Evolutionary conservation across 1,284 basidiomycete species (phyloP).

Genomic region (Heterobasidion occidentale): DNA sequence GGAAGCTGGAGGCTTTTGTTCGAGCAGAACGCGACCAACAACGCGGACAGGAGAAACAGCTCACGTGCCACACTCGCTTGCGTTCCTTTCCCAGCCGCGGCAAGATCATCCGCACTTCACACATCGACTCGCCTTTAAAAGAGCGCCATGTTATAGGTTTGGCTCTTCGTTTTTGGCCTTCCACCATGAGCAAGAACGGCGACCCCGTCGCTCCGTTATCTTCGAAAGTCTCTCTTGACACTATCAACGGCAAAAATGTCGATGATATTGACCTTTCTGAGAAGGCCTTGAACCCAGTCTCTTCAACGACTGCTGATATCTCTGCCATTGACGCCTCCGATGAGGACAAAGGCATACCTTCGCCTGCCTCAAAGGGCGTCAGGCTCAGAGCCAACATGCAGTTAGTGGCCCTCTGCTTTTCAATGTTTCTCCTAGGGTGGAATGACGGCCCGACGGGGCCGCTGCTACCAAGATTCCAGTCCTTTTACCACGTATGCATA

Average conservation of each 20-base stretch:
- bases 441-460: constrained; percentile 60
- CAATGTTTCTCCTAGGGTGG: constrained; percentile 44
- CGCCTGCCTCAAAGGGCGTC: neutral
- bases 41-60: neutral
- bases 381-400: constrained; percentile 18
- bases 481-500: constrained; percentile 34
- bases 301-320: too few relatives aligned
- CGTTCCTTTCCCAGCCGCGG: too few relatives aligned
- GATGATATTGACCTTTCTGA: too few relatives aligned
- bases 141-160: too few relatives aligned
- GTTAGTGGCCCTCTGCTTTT: constrained; percentile 30
- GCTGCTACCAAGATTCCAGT: constrained; percentile 45
- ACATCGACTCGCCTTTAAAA: neutral
- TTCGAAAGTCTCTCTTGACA: too few relatives aligned
- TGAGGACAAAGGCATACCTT: neutral
- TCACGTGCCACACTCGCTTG: neutral
- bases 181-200: too few relatives aligned
- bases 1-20: neutral
- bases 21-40: neutral
- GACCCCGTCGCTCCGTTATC: too few relatives aligned
- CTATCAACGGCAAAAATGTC: too few relatives aligned
- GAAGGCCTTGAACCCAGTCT: too few relatives aligned
- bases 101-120: neutral
- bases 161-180: too few relatives aligned
- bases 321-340: neutral